Conservation (phyloP, 2,329 filamentous ascomycete species). For the Coniosporium tulheliwenetii region DNA sequence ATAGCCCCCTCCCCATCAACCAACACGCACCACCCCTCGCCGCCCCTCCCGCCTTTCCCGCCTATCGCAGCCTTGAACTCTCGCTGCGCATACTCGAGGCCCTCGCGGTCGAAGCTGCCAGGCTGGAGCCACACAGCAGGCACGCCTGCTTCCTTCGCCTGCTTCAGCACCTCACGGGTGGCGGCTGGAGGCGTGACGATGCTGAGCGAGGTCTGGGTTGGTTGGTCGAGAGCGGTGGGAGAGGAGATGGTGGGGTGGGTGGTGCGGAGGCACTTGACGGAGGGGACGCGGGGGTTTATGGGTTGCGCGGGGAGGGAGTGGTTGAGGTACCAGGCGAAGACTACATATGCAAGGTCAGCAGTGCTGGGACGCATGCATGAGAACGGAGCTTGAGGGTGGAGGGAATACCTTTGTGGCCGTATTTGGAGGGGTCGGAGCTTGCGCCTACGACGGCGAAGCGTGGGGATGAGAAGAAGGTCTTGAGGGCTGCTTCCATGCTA, state of each 20-base stretch:
- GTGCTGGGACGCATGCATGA: neutral
- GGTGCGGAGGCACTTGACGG: slow-evolving; percentile 45
- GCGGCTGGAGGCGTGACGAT: slow-evolving; percentile 75
- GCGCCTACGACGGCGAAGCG: slow-evolving; percentile 83
- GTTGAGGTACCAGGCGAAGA: slow-evolving; percentile 76
- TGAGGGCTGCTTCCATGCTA: slow-evolving; percentile 52
- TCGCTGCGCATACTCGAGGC: slow-evolving; percentile 50
- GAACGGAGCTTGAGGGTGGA: neutral
- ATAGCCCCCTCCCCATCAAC: slow-evolving; percentile 62
- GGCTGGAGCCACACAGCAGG: slow-evolving; percentile 80
- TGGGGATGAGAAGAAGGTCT: slow-evolving; percentile 64
- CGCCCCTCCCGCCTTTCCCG: slow-evolving; percentile 44
- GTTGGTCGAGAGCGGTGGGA: slow-evolving; percentile 48
- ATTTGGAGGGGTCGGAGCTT: slow-evolving; percentile 70
- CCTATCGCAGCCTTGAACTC: slow-evolving; percentile 58
- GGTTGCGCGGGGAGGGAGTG: slow-evolving; percentile 66
- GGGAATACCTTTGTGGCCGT: slow-evolving; percentile 63
- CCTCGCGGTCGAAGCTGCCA: slow-evolving; percentile 66
- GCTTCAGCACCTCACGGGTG: slow-evolving; percentile 57
- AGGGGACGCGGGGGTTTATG: slow-evolving; percentile 58
- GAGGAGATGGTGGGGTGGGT: slow-evolving; percentile 49
- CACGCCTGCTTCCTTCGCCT: slow-evolving; percentile 61
- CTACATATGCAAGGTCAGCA: slow-evolving; percentile 26
- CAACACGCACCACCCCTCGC: slow-evolving; percentile 75
- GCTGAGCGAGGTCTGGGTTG: slow-evolving; percentile 58